A percentile compares a stretch with the other conserved stretches of the same genome.
These are phyloP conservation scores for Cyberlindnera lachancei DNA, from an alignment of 805 yeast genomes.

Conservation along the genomic window DNA sequence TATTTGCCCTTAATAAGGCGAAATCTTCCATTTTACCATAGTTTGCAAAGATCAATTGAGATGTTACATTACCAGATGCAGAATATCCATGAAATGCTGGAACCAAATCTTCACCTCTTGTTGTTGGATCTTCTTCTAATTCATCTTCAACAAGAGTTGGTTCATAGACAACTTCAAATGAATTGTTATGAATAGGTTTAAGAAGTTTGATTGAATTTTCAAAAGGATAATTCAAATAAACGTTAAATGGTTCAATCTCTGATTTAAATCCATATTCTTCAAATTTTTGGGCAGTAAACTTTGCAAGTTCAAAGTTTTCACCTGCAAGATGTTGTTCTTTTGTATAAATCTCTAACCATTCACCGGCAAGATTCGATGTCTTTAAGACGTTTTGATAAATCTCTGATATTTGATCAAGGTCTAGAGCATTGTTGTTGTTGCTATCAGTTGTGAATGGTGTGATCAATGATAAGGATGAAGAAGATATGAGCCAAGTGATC, in stretches of 20 bases:
- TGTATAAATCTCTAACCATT: slow-evolving; percentile 50
- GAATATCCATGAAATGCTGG: slow-evolving; percentile 77
- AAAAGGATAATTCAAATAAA: slow-evolving; percentile 57
- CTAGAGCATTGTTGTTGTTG: background rate
- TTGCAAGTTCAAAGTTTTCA: slow-evolving; percentile 37
- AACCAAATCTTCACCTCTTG: slow-evolving; percentile 36
- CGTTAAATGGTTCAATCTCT: slow-evolving; percentile 48
- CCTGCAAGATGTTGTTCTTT: slow-evolving; percentile 54
- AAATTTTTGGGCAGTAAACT: slow-evolving; percentile 54
- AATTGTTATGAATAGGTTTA: slow-evolving; percentile 5
- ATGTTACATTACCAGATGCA: slow-evolving; percentile 69
- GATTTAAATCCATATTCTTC: slow-evolving; percentile 52
- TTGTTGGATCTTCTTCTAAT: slow-evolving; percentile 42
- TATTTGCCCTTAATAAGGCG: slow-evolving; percentile 34
- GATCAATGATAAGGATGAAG: no score
- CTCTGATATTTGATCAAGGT: background rate
- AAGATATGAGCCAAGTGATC: no score
- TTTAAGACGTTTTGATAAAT: slow-evolving; percentile 21
- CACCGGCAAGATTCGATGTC: slow-evolving; percentile 32
- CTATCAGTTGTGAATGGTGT: background rate
- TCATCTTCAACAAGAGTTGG: slow-evolving; percentile 50
- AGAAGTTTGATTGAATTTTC: slow-evolving; percentile 44
- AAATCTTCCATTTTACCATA: slow-evolving; percentile 62
- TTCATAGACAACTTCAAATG: slow-evolving; percentile 29
- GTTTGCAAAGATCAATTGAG: slow-evolving; percentile 56